These are phyloP conservation scores for Rhizodiscina lignyota DNA, from an alignment of 495 filamentous ascomycete species.

Conservation along the genomic window DNA sequence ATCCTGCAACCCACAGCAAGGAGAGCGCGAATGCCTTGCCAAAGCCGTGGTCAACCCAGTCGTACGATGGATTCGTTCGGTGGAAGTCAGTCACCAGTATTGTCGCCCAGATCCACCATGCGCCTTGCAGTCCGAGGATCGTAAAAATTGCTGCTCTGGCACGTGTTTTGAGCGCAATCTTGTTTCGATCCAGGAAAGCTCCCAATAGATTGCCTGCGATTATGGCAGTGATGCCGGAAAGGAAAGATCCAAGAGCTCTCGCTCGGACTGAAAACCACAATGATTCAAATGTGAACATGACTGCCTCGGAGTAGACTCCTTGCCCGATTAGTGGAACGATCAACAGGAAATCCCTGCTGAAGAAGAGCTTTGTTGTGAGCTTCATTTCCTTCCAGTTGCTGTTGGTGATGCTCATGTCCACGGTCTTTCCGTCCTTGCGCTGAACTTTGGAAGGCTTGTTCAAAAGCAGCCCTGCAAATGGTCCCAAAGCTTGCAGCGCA, in stretches of 20 bases:
- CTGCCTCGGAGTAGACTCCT: conserved; percentile 42
- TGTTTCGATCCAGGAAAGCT: conserved; percentile 33
- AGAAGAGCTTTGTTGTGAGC: conserved; percentile 31
- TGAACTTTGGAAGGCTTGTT: conserved; percentile 36
- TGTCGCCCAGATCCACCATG: conserved; percentile 46
- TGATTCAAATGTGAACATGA: conserved; percentile 42
- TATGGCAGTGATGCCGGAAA: conserved; percentile 42
- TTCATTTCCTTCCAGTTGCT: conserved; percentile 33
- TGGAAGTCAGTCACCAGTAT: conserved; percentile 36
- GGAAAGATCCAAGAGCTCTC: conserved; percentile 43
- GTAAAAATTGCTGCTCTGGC: conserved; percentile 26
- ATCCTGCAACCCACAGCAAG: conserved; percentile 38
- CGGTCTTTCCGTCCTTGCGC: conserved; percentile 35
- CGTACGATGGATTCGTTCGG: conserved; percentile 32
- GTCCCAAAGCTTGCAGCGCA: conserved; percentile 38
- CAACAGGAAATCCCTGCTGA: conserved; percentile 34
- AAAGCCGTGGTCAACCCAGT: conserved; percentile 40
- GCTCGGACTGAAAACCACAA: conserved; percentile 47
- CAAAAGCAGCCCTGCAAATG: conserved; percentile 36
- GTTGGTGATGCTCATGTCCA: conserved; percentile 31
- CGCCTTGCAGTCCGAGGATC: conserved; percentile 35
- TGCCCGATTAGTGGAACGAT: conserved; percentile 45
- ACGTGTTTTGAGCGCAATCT: conserved; percentile 28
- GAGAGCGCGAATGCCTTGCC: conserved; percentile 41
- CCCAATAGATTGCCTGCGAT: conserved; percentile 40